These are phyloP conservation scores for Luzula sylvatica DNA, from an alignment of 176 grass and related monocot genomes.

Conservation along the genomic window DNA sequence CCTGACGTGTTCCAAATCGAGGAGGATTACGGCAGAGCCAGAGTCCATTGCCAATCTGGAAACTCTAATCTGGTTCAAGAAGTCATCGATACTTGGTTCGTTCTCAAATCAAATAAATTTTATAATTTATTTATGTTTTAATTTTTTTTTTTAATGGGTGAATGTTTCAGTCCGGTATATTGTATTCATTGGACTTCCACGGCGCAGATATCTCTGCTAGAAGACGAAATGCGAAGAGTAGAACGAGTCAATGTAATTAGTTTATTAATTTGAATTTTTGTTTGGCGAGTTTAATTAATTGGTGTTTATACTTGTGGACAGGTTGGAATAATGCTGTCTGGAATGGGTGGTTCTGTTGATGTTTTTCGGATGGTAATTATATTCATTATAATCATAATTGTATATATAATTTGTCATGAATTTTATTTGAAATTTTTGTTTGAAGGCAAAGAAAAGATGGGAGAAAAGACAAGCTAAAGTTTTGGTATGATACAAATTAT, in stretches of 20 bases:
- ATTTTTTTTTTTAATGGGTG: slow-evolving; percentile 2
- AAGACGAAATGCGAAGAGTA: slow-evolving; percentile 82
- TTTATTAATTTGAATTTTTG: neutral
- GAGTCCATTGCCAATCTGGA: slow-evolving; percentile 59
- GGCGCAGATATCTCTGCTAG: slow-evolving; percentile 77
- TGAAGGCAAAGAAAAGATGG: slow-evolving; percentile 63
- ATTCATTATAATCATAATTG: neutral
- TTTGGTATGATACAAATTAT: slow-evolving; percentile 50
- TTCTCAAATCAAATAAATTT: neutral
- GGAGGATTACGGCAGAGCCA: slow-evolving; percentile 74
- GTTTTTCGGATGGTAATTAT: slow-evolving; percentile 87
- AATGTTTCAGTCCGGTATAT: slow-evolving; percentile 73
- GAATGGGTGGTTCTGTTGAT: slow-evolving; percentile 80
- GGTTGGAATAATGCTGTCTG: slow-evolving; percentile 95
- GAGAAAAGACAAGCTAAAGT: slow-evolving; percentile 82
- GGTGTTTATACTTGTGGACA: too few species aligned
- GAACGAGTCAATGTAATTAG: slow-evolving; percentile 73
- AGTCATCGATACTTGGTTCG: slow-evolving; percentile 86
- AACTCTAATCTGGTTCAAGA: slow-evolving; percentile 54
- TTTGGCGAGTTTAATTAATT: too few species aligned
- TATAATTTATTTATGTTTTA: slow-evolving; percentile 4
- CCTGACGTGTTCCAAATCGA: slow-evolving; percentile 61
- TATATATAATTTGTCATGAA: too few species aligned
- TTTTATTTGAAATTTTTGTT: too few species aligned
- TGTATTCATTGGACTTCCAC: slow-evolving; percentile 97